phyloP scores from a whole-genome alignment of 2,329 filamentous ascomycete genomes.

The Fusarium setosum region DNA sequence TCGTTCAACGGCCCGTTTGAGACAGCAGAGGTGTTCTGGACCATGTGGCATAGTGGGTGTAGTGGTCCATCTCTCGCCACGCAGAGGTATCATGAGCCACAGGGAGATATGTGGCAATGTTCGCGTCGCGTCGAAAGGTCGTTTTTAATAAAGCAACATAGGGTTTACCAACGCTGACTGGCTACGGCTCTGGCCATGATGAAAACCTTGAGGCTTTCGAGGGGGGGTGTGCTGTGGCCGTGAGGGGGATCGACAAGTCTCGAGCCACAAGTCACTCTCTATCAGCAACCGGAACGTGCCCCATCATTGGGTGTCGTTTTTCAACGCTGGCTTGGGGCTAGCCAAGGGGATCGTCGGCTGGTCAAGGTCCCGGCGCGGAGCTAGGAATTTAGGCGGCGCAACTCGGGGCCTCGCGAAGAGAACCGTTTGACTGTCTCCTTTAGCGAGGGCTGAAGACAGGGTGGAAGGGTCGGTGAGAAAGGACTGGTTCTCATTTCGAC shows the following conservation, averaged over 20 bases:
- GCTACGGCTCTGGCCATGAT: conserved; percentile 13
- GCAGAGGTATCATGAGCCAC: conserved; percentile 33
- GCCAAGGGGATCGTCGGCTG: not conserved
- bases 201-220: conserved; percentile 12
- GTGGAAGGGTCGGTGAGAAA: conserved; percentile 25
- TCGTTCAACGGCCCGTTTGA: conserved; percentile 36
- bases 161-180: conserved; percentile 26
- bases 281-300: conserved; percentile 23
- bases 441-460: conserved; percentile 8
- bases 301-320: conserved; percentile 25
- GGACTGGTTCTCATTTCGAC: not conserved
- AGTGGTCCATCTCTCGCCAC: conserved; percentile 24
- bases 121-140: not conserved
- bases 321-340: conserved; percentile 5
- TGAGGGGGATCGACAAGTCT: conserved; percentile 37
- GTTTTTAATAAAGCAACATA: not conserved
- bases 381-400: conserved; percentile 18
- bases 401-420: not conserved
- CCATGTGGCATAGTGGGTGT: conserved; percentile 31
- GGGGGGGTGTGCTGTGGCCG: conserved; percentile 32
- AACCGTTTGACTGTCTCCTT: conserved; percentile 12
- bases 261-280: conserved; percentile 42
- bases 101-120: conserved; percentile 27
- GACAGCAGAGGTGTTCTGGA: conserved; percentile 21
- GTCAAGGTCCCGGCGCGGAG: conserved; percentile 19